A percentile compares a stretch with the other conserved stretches of the same genome.
Conservation (phyloP, 352 stramenopile genomes). For the Globisporangium acanthophoron region DNA sequence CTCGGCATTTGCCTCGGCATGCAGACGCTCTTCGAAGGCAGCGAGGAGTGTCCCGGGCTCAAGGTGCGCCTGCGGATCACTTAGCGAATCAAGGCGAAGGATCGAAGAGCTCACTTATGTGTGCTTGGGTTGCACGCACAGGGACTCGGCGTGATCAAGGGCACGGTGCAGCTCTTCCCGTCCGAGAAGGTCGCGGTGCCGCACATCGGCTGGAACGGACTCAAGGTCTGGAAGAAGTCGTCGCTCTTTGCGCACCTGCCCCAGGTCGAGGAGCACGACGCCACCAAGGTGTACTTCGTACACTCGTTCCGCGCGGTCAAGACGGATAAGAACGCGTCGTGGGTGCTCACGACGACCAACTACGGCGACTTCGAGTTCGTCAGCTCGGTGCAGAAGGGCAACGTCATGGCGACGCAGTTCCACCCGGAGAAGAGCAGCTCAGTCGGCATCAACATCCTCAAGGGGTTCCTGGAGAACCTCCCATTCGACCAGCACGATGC, state of each 20-base stretch:
- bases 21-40: conserved; percentile 97
- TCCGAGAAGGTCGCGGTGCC: conserved; percentile 83
- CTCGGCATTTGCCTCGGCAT: conserved; percentile 98
- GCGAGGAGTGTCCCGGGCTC: conserved; percentile 87
- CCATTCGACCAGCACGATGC: conserved; percentile 42
- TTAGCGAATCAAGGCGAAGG: not conserved
- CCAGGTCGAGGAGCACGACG: conserved; percentile 20
- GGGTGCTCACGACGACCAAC: conserved; percentile 94
- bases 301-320: conserved; percentile 92
- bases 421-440: conserved; percentile 97
- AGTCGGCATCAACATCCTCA: conserved; percentile 90
- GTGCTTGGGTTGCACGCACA: conserved; percentile 11
- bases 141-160: conserved; percentile 92
- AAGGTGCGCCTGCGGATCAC: conserved; percentile 13
- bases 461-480: conserved; percentile 89
- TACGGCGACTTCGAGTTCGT: conserved; percentile 94
- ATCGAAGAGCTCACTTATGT: conserved; percentile 3
- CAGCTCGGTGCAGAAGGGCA: conserved; percentile 92
- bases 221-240: conserved; percentile 87
- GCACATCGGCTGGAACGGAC: conserved; percentile 98
- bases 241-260: conserved; percentile 52
- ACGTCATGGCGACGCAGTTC: conserved; percentile 97
- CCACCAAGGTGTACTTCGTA: conserved; percentile 94
- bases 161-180: conserved; percentile 89
- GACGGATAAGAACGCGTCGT: conserved; percentile 79